Base-by-base conservation (phyloP, 208 protist species). In the Leishmania tropica region DNA sequence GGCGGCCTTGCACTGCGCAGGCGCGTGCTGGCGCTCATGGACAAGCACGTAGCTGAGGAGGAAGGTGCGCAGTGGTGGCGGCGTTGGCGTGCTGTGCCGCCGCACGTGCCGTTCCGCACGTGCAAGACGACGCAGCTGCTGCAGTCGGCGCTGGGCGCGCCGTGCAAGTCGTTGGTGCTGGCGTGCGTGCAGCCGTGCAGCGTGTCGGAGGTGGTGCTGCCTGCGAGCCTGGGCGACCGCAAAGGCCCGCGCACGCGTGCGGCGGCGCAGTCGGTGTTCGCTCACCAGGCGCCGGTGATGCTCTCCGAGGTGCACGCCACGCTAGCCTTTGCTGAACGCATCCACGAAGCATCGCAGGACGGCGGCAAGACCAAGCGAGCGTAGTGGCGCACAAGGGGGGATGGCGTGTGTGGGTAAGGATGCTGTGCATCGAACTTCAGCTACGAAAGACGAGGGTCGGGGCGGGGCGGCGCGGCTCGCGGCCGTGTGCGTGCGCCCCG, bases 41-140 rank as follows among this genome's bases (percentile, higher is more conserved):
- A 86, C 70, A 70, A 40, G 48, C 53, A 72, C 76, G 80, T 73
- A 53, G 77, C 80, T 11, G 81, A 40, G 21, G 77, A 76, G 77
- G 75, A 71, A 53, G 76, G 64, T 48, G 68, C 72, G 77, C 78
- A 85, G 83, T 80, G 78, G 83, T 81, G 83, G 76, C 83, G 75
- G 40, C 60, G 79, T 45, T 82, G 83, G 79, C 75, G 71, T 24
- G 62, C 62, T 2, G 40, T 78, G 74, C 73, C 80, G 37, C 10
- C 76, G 47, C 81, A 88, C 82, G 82, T 94, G 19, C 94, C 94
- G 21, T 97, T 95, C 78, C 81, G 93, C 75, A 82, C 93, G 71
- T 93, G 88, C 78, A 94, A 91, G 78, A 86, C 95, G 74, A 97
- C 94, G 74, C 88, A 91, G 70, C 85, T 98, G 75, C 81, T 98